Evolutionary conservation across 441 rosid species (phyloP), one percentile per base, ranked within the genome.

Genomic region (Macaranga tanarius): DNA sequence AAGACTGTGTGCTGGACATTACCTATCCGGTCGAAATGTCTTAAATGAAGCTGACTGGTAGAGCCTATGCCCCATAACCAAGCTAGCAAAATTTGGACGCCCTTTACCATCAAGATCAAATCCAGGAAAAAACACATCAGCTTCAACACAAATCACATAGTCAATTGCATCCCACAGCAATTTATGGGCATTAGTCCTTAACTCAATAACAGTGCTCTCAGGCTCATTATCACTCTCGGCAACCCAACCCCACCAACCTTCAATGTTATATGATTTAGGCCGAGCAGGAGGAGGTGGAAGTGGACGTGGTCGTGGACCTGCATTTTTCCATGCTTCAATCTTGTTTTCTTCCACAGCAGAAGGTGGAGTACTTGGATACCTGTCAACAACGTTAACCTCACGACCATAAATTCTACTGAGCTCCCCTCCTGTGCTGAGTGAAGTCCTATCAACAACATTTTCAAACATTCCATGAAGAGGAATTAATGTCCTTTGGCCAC

Each of bases 191-290:
- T 91, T 92, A 65, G 95, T 95, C 80, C 99, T 89, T 89, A 95
- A 74, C 84, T 95, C 99, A 75, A 90, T 87, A 61, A 95, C 97
- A 0, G 98, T 91, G 78, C 93, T 95, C 77, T 95, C 99, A 5
- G 99, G 99, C 81, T 95, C 98, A 65, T 92, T 90, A 81, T 95
- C 98, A 75, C 99, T 92, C 86, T 95, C 98, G 31, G 99, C 99
- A 71, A 95, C 99, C 99, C 99, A 95, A 77, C 98, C 98, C 99
- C 99, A 95, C 99, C 98, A 95, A 55, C 99, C 99, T 84, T 95
- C 97, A 45, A 92, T 87, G 77, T 91, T 95, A 56, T 95, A 87
- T 42, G 94, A 92, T 81, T 95, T 95, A 10, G 97, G 93, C 65
- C 91, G 86, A 58, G 97, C 89, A 0, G 95, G 96, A 69, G 98